Evolutionary conservation across 495 filamentous ascomycete genomes (phyloP).

Genomic region (Trichoderma gamsii): DNA sequence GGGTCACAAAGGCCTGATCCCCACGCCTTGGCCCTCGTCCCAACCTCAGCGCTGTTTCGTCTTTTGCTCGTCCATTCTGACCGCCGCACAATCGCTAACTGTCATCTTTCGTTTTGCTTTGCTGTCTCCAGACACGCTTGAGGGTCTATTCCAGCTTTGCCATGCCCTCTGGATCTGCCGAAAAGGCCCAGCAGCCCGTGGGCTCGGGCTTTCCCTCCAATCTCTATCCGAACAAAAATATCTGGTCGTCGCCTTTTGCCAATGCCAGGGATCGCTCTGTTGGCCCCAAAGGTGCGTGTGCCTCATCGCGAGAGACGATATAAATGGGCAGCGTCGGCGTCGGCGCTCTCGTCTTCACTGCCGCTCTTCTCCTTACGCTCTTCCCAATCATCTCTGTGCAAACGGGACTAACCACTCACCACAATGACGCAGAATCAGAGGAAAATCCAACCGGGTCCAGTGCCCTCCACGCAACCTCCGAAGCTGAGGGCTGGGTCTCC

Average conservation of each 20-base stretch:
- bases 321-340: not conserved
- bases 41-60: conserved; percentile 14
- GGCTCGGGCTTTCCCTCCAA: conserved; percentile 12
- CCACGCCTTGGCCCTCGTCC: conserved; percentile 13
- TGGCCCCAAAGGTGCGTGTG: conserved; percentile 40
- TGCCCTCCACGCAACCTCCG: conserved; percentile 58
- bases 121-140: conserved; percentile 1
- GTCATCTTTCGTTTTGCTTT: not conserved
- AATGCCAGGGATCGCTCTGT: conserved; percentile 17
- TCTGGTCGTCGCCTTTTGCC: conserved; percentile 1
- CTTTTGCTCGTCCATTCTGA: not conserved
- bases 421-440: conserved; percentile 27
- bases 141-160: conserved; percentile 11
- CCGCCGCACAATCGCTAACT: conserved; percentile 15
- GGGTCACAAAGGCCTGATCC: conserved; percentile 14
- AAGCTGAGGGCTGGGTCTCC: conserved; percentile 54
- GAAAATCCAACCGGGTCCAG: conserved; percentile 52
- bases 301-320: not conserved
- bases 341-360: not conserved
- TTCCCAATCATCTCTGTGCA: no score
- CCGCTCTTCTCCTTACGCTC: not conserved
- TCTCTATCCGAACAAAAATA: conserved; percentile 2
- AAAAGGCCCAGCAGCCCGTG: conserved; percentile 14
- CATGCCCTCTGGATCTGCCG: conserved; percentile 11
- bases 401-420: not conserved